These are phyloP conservation scores for Conringia planisiliqua DNA, from an alignment of 345 rosid species.

Conservation along the genomic window DNA sequence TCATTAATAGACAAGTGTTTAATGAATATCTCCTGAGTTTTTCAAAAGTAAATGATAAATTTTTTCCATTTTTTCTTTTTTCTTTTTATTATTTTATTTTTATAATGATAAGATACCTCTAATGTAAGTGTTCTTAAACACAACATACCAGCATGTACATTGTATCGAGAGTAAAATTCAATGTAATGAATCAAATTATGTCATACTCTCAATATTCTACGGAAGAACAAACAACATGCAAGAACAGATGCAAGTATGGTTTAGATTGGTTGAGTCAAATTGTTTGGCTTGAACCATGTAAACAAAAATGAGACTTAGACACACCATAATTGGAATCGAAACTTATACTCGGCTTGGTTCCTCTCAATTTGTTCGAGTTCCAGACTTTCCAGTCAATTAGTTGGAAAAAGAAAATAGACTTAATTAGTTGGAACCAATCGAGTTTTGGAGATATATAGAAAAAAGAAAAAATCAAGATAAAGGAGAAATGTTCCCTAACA, in stretches of 20 bases:
- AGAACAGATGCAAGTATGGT: background rate
- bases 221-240: background rate
- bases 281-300: conserved; percentile 8
- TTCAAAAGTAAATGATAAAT: too few species aligned
- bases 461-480: background rate
- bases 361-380: background rate
- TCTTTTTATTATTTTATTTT: too few species aligned
- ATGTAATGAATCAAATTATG: conserved; percentile 3
- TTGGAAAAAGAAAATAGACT: background rate
- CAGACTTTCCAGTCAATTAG: background rate
- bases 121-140: background rate
- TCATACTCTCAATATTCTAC: background rate
- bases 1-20: too few species aligned
- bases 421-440: background rate
- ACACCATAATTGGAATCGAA: background rate
- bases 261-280: background rate
- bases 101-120: too few species aligned
- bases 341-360: background rate
- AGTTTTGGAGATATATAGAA: background rate
- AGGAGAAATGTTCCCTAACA: conserved; percentile 36
- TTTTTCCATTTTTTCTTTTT: too few species aligned
- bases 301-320: background rate
- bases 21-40: too few species aligned
- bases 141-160: conserved; percentile 2
- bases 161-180: background rate